These are phyloP conservation scores for Psilocybe subaeruginosa DNA, from an alignment of 768 basidiomycete species.

Conservation along the genomic window DNA sequence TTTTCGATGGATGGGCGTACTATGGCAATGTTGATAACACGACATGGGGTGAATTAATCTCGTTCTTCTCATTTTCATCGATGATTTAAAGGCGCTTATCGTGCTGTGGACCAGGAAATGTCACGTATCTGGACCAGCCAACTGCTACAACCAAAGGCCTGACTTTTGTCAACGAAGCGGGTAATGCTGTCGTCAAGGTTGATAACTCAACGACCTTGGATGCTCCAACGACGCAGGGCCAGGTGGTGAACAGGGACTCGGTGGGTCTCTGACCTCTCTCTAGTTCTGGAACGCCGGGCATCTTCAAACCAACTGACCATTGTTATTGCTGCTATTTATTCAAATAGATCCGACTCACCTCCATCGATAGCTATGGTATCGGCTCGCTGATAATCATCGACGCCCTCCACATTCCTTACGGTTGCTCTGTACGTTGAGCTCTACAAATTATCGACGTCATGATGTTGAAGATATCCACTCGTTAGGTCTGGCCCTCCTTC, in stretches of 20 bases:
- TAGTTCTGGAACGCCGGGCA: not conserved
- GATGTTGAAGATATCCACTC: not conserved
- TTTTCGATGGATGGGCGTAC: slow-evolving; percentile 61
- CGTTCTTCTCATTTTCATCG: not conserved
- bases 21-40: slow-evolving; percentile 52
- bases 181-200: slow-evolving; percentile 73
- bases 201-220: slow-evolving; percentile 66
- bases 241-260: slow-evolving; percentile 41
- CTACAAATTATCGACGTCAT: not conserved
- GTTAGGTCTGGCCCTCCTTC: slow-evolving; percentile 51
- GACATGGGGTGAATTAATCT: slow-evolving; percentile 38
- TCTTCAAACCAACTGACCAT: not conserved
- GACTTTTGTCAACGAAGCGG: slow-evolving; percentile 60
- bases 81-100: not conserved
- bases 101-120: slow-evolving; percentile 49
- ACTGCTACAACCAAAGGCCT: slow-evolving; percentile 51
- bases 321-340: not conserved
- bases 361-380: slow-evolving; percentile 42
- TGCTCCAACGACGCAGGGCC: slow-evolving; percentile 13
- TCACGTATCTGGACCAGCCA: slow-evolving; percentile 55
- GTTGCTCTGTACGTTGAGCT: slow-evolving; percentile 48
- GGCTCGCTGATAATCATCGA: slow-evolving; percentile 50
- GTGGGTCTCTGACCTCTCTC: slow-evolving; percentile 36
- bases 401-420: slow-evolving; percentile 49
- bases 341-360: slow-evolving; percentile 46